phyloP scores from a whole-genome alignment of 179 eudicot genomes.

The Sideroxylon spinosum region DNA sequence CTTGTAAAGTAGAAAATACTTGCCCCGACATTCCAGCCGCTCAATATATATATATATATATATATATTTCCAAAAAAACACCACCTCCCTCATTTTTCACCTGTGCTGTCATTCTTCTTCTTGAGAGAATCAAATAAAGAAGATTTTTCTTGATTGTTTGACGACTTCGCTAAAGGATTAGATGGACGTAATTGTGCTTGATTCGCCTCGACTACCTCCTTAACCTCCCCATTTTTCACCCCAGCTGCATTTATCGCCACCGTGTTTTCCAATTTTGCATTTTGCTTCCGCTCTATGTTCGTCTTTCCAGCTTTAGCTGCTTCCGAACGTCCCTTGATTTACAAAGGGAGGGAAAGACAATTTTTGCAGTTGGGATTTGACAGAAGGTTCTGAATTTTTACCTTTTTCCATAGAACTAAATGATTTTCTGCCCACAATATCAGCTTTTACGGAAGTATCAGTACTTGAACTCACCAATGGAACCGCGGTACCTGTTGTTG shows the following conservation, averaged over 20 bases:
- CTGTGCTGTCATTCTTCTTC: slow-evolving; percentile 46
- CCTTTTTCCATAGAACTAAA: slow-evolving; percentile 29
- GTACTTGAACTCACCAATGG: slow-evolving; percentile 22
- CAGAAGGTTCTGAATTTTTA: slow-evolving; percentile 44
- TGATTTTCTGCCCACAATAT: slow-evolving; percentile 26
- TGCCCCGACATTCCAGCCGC: not conserved
- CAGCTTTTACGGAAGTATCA: slow-evolving; percentile 24
- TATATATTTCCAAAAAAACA: no score
- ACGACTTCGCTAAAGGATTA: slow-evolving; percentile 78
- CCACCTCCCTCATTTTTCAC: slow-evolving; percentile 10
- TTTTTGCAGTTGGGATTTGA: slow-evolving; percentile 29
- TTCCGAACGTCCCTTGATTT: slow-evolving; percentile 39
- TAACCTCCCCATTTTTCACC: slow-evolving; percentile 23
- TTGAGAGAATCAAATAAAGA: slow-evolving; percentile 76
- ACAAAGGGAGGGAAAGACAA: slow-evolving; percentile 42
- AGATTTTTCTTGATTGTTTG: slow-evolving; percentile 48
- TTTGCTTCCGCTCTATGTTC: slow-evolving; percentile 29
- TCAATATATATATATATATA: no score
- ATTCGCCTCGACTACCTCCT: slow-evolving; percentile 22
- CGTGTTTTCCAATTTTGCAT: slow-evolving; percentile 22
- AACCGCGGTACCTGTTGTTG: slow-evolving; percentile 19
- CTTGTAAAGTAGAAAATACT: not conserved
- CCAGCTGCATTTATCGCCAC: slow-evolving; percentile 15
- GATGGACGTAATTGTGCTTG: slow-evolving; percentile 37
- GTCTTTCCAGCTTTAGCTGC: slow-evolving; percentile 31